Evolutionary conservation across 2,329 filamentous ascomycete species (phyloP).

Genomic region (Didymella pinodella): DNA sequence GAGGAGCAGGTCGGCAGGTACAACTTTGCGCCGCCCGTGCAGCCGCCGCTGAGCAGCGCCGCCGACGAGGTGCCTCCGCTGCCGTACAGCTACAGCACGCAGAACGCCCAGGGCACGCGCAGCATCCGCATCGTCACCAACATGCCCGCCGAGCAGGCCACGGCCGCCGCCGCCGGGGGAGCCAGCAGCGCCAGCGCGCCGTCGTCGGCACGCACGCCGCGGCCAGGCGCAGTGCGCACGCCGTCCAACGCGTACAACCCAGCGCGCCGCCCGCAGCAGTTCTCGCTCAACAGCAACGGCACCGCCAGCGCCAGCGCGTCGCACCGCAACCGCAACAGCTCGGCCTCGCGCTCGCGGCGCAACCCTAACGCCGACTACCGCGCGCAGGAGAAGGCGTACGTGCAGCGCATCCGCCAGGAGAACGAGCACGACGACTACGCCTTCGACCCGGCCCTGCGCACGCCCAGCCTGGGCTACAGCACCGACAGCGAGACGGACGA

Average conservation of each 20-base stretch:
- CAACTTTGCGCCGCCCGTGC: constrained; percentile 51
- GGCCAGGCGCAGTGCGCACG: constrained; percentile 56
- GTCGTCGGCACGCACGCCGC: constrained; percentile 30
- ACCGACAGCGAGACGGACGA: constrained; percentile 87
- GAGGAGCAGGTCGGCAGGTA: constrained; percentile 29
- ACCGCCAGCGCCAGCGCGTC: constrained; percentile 24
- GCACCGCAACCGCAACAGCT: constrained; percentile 64
- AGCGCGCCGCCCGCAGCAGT: constrained; percentile 58
- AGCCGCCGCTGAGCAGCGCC: constrained; percentile 41
- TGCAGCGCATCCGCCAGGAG: constrained; percentile 88
- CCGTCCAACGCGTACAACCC: constrained; percentile 61
- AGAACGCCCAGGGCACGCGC: constrained; percentile 36
- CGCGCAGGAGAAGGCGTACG: constrained; percentile 92
- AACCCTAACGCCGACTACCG: constrained; percentile 78
- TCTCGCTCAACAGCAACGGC: constrained; percentile 51
- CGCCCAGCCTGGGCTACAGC: constrained; percentile 71
- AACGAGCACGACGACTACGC: constrained; percentile 70
- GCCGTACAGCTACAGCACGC: constrained; percentile 34
- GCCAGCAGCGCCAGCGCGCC: constrained; percentile 16
- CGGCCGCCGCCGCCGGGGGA: constrained; percentile 23
- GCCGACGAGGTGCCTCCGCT: constrained; percentile 20
- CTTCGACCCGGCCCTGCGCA: constrained; percentile 71
- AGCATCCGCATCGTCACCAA: constrained; percentile 39
- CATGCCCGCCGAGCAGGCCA: constrained; percentile 36
- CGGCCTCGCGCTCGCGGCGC: constrained; percentile 61